Evolutionary conservation across 2,329 filamentous ascomycete genomes (phyloP).

Genomic region (Xylaria sp.): DNA sequence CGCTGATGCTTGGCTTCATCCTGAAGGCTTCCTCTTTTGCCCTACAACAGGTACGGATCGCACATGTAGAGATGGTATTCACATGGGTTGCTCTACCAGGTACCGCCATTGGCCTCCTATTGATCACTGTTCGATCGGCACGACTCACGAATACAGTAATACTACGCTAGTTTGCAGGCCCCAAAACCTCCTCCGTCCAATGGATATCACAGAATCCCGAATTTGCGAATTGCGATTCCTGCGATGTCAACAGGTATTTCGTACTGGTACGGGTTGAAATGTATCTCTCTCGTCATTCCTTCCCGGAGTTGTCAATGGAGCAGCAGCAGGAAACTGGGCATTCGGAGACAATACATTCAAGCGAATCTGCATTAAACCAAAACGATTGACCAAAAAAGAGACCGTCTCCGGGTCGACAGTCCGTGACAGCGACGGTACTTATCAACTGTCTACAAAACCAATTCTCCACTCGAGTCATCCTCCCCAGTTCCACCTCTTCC

Average conservation of each 20-base stretch:
- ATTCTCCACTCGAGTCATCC: neutral
- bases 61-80: neutral
- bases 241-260: neutral
- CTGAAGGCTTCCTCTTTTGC: too few species aligned
- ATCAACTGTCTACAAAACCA: neutral
- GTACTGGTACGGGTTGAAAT: neutral
- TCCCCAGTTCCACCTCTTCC: neutral
- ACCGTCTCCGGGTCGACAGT: neutral
- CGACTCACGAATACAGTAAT: neutral
- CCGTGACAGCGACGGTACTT: neutral
- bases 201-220: too few species aligned
- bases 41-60: neutral
- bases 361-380: neutral
- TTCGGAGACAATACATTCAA: neutral
- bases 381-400: too few species aligned
- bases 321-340: neutral
- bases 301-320: neutral
- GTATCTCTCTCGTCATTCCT: neutral
- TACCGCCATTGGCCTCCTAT: neutral
- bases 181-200: too few species aligned
- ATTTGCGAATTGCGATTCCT: too few species aligned
- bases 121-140: neutral
- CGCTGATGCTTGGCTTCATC: neutral
- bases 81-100: neutral
- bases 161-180: too few species aligned